These are phyloP conservation scores for Blumeria graminis DNA, from an alignment of 2,329 filamentous ascomycete genomes.

Conservation along the genomic window DNA sequence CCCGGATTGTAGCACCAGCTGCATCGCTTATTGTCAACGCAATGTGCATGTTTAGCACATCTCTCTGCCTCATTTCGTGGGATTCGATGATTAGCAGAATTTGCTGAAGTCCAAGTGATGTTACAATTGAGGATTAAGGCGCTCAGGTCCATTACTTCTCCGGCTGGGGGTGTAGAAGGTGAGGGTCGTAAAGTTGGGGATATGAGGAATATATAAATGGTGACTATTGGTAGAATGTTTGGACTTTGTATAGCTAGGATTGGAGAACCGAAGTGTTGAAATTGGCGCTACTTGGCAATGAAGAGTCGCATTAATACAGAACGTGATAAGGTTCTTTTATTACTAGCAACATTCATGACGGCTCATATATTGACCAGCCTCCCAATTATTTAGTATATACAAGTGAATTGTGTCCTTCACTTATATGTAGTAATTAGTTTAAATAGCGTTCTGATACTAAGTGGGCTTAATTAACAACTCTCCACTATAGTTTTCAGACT, in stretches of 20 bases:
- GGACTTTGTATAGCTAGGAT: not conserved
- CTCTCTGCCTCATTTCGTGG: not conserved
- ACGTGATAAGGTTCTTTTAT: too few relatives aligned
- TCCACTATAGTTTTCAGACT: too few relatives aligned
- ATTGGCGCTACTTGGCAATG: too few relatives aligned
- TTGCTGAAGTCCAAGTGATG: not conserved
- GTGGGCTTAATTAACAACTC: too few relatives aligned
- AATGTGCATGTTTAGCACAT: not conserved
- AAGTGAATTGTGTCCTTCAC: too few relatives aligned
- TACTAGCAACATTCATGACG: too few relatives aligned
- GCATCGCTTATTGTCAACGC: not conserved
- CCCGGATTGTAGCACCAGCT: not conserved
- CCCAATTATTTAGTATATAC: too few relatives aligned
- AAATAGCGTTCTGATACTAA: too few relatives aligned
- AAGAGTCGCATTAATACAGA: too few relatives aligned
- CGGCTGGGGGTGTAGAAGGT: not conserved
- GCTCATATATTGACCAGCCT: too few relatives aligned
- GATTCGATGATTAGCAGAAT: not conserved
- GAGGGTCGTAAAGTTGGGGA: not conserved
- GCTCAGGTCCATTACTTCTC: not conserved
- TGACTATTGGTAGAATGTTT: not conserved
- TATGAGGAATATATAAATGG: not conserved
- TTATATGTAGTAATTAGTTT: too few relatives aligned
- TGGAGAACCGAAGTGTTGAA: not conserved
- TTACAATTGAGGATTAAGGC: not conserved